phyloP scores from a whole-genome alignment of 2,329 filamentous ascomycete genomes.

The Curvularia hawaiiensis region DNA sequence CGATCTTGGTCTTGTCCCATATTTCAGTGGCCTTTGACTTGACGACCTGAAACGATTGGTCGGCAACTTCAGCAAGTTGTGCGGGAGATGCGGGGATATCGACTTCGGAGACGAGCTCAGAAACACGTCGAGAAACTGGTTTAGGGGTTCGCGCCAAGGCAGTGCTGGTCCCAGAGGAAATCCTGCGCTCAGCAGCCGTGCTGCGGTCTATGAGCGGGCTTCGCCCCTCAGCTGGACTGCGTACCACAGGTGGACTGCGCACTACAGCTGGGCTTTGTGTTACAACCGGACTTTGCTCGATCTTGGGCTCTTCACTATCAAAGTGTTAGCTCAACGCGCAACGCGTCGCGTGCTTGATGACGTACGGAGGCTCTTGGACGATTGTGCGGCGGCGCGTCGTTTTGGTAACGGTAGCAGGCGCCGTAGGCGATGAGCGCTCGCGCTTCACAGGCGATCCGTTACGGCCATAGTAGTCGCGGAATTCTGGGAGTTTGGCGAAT shows the following conservation, averaged over 20 bases:
- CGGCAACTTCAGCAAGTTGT: constrained; percentile 61
- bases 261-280: not conserved
- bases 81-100: constrained; percentile 77
- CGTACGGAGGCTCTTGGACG: constrained; percentile 42
- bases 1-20: constrained; percentile 70
- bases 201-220: constrained; percentile 18
- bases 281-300: constrained; percentile 40
- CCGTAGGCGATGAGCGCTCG: constrained; percentile 44
- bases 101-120: constrained; percentile 56
- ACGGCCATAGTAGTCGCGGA: constrained; percentile 79
- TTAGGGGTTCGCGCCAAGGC: constrained; percentile 36
- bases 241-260: not conserved
- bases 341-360: constrained; percentile 30
- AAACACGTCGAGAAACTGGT: constrained; percentile 58
- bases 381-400: constrained; percentile 44
- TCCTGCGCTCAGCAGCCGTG: constrained; percentile 38
- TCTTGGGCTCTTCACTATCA: constrained; percentile 48
- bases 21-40: constrained; percentile 68
- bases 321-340: constrained; percentile 34
- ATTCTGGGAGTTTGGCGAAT: constrained; percentile 66
- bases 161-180: constrained; percentile 36
- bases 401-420: constrained; percentile 42
- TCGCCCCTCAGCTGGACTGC: not conserved
- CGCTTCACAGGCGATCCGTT: constrained; percentile 59
- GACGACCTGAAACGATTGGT: constrained; percentile 71